A percentile compares a stretch with the other conserved stretches of the same genome.
These are phyloP conservation scores for Cajanus cajan DNA, from an alignment of 306 rosid species.

Conservation along the genomic window DNA sequence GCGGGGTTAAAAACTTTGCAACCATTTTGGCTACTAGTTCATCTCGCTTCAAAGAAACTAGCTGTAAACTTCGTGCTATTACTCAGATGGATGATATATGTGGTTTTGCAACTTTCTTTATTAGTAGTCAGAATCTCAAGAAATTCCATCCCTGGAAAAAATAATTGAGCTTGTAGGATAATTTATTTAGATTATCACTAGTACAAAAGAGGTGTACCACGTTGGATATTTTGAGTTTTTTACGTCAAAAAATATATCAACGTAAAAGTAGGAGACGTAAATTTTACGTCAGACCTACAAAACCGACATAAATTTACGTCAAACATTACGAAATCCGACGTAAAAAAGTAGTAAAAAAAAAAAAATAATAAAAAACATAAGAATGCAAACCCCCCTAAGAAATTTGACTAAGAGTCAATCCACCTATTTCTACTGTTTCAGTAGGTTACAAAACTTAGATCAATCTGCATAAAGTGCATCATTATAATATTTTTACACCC, in stretches of 20 bases:
- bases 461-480: not conserved
- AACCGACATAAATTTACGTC: too few species aligned
- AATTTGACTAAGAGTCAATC: not conserved
- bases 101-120: slow-evolving; percentile 27
- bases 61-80: slow-evolving; percentile 31
- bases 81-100: slow-evolving; percentile 7
- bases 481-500: not conserved
- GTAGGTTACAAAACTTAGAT: slow-evolving; percentile 6
- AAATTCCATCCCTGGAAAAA: slow-evolving; percentile 32
- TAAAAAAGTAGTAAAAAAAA: too few species aligned
- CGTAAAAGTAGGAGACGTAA: too few species aligned
- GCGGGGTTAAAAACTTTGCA: slow-evolving; percentile 31
- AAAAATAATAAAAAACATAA: too few species aligned
- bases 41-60: slow-evolving; percentile 2
- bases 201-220: too few species aligned
- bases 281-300: too few species aligned
- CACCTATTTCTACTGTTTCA: slow-evolving; percentile 15
- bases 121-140: slow-evolving; percentile 52
- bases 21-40: slow-evolving; percentile 38
- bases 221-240: too few species aligned
- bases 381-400: too few species aligned
- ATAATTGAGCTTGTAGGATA: not conserved
- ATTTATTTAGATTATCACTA: not conserved
- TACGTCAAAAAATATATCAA: too few species aligned
- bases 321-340: too few species aligned